Conservation (phyloP, 352 stramenopile species). For the Pythium myriotylum region DNA sequence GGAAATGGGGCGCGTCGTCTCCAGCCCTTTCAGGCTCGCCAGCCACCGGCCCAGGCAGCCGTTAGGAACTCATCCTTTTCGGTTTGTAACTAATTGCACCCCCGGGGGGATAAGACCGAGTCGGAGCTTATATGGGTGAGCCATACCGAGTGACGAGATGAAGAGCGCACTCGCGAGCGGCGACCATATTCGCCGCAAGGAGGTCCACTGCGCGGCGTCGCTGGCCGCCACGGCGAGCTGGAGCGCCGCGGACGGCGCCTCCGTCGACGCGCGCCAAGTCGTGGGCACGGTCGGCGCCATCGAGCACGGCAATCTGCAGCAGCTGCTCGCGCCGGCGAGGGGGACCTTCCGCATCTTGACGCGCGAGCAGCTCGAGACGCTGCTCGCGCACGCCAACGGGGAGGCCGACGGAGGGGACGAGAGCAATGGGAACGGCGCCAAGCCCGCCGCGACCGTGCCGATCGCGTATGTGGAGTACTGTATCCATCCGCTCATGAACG, state of each 20-base stretch:
- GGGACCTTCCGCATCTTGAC: constrained; percentile 75
- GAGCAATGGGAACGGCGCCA: constrained; percentile 12
- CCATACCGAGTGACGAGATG: constrained; percentile 2
- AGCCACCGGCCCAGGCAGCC: too few species aligned
- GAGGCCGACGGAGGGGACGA: background rate
- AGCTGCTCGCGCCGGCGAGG: constrained; percentile 84
- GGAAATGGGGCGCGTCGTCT: too few species aligned
- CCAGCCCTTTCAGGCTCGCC: too few species aligned
- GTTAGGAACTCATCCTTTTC: too few species aligned
- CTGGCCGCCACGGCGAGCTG: constrained; percentile 50
- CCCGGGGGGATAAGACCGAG: constrained; percentile 1
- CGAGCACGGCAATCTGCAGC: constrained; percentile 59
- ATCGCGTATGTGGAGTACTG: constrained; percentile 81
- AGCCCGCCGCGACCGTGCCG: constrained; percentile 4
- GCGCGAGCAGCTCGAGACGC: constrained; percentile 21
- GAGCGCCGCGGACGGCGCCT: constrained; percentile 42
- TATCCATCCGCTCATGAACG: constrained; percentile 74
- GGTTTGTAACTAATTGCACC: background rate
- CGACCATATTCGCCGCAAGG: constrained; percentile 64
- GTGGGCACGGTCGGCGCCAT: constrained; percentile 56
- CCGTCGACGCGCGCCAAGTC: constrained; percentile 62
- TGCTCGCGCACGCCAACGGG: constrained; percentile 13
- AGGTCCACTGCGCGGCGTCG: constrained; percentile 38
- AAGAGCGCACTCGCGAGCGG: constrained; percentile 23
- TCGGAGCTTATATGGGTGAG: background rate